Base-by-base conservation (phyloP, 441 rosid genomes). In the Theobroma grandiflorum region DNA sequence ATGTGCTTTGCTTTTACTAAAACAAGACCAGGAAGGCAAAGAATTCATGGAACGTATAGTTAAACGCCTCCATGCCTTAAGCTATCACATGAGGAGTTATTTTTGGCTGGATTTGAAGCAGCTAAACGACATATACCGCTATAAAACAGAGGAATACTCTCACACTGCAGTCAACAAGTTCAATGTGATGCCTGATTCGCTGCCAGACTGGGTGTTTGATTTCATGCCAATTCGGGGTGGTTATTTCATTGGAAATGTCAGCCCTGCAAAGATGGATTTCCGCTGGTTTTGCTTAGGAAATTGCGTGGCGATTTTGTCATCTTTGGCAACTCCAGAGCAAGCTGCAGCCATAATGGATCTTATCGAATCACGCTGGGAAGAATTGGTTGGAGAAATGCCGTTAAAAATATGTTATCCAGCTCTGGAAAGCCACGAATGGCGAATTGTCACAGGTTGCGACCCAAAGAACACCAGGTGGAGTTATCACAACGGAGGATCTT, bases 241-340 rank as follows among this genome's bases (percentile, higher is more conserved):
- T 42, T 86, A 86, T 78, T 86, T 86, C 65, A 72, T 84, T 3
- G 87, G 89, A 12, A 86, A 86, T 14, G 79, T 86, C 38, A 86
- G 87, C 55, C 87, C 85, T 11, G 81, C 84, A 0, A 81, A 42
- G 49, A 84, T 84, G 87, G 89, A 82, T 74, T 86, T 86, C 63
- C 83, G 84, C 63, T 86, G 87, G 89, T 84, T 86, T 76, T 84
- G 87, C 59, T 74, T 82, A 63, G 86, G 89, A 22, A 84, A 86
- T 37, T 86, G 89, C 20, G 57, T 79, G 55, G 86, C 87, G n/a
- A 82, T 82, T 53, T 55, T 86, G 64, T 81, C 86, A 12, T 84
- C 87, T 37, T 67, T 82, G 70, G 86, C 89, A 6, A 85, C 84
- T 8, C 84, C 75, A 8, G 84, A 85, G 71, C 89, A 87, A 47